Evolutionary conservation across 257 asterid species (phyloP).

Genomic region (Coffea canephora): DNA sequence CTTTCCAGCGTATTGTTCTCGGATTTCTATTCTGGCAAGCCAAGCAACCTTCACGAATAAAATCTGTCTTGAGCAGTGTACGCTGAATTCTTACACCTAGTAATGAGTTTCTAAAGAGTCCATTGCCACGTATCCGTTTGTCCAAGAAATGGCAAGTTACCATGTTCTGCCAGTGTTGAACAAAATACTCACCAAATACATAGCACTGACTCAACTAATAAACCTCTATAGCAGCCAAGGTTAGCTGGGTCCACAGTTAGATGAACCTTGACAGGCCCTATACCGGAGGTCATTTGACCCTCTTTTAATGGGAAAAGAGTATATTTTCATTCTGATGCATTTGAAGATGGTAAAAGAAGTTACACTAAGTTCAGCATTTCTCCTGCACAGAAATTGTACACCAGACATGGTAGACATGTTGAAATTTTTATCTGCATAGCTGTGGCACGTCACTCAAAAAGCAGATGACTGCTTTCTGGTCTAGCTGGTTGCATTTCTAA

Average conservation of each 20-base stretch:
- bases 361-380: neutral
- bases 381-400: neutral
- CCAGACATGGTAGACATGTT: neutral
- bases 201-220: neutral
- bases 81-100: slow-evolving; percentile 14
- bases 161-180: neutral
- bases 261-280: neutral
- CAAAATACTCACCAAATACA: neutral
- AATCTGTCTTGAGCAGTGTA: slow-evolving; percentile 88
- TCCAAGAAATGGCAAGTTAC: neutral
- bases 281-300: no score
- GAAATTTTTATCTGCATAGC: neutral
- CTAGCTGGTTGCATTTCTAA: neutral
- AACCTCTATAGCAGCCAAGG: neutral
- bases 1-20: slow-evolving; percentile 74
- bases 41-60: slow-evolving; percentile 83
- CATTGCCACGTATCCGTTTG: neutral
- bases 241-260: neutral
- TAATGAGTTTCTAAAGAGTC: neutral
- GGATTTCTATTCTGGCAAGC: slow-evolving; percentile 95
- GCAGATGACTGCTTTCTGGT: neutral
- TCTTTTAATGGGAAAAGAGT: neutral
- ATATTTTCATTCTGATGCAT: neutral
- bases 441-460: neutral
- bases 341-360: neutral